Evolutionary conservation across 225 moss, liverwort and hornwort genomes (phyloP), one percentile per base, ranked within the genome.

Genomic region (Straminergon stramineum): DNA sequence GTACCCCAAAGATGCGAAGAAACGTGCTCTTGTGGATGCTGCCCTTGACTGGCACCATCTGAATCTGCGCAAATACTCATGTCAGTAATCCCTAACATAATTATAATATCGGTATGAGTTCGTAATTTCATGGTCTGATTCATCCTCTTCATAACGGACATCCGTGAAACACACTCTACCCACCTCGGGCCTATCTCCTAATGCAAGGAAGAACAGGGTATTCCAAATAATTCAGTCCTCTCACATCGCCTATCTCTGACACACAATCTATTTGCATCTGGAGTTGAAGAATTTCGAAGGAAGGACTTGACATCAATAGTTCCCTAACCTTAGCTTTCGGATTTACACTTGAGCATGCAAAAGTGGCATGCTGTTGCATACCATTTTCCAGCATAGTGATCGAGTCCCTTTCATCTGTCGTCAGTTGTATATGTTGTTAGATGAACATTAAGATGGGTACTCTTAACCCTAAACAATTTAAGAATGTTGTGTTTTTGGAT

Each of bases 1-100:
- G 91, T 92, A 88, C 58, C 94, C 91, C 0, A 65, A 88, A 66
- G 94, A 94, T 66, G 79, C 89, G 8, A 90, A 92, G 84, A 84
- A 86, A 84, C 91, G 91, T 32, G 93, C 89, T 61, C 92, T 92
- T 62, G 62, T 94, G 7, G 91, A 93, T 21, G 90, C 90, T 84
- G 90, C 91, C 26, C 87, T 91, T 1, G 91, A 91, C 87, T 94
- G 94, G 91, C 92, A 91, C 79, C 92, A 92, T 32, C 32, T 81
- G 64, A 93, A 92, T 83, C 88, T 91, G 39, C 87, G 81, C 86
- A 80, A 5, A 77, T 51, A 77, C 37, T 1, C 62, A 71, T 7
- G 90, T 92, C 34, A 79, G 88, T 84, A 35, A 41, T 7, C 35
- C 45, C 41, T 39, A 34, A 30, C 66, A 15, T 15, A 48, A 48